A percentile compares a stretch with the other conserved stretches of the same genome.
These are phyloP conservation scores for Cystobasidium pallidum DNA, from an alignment of 1,284 basidiomycete species.

Conservation along the genomic window DNA sequence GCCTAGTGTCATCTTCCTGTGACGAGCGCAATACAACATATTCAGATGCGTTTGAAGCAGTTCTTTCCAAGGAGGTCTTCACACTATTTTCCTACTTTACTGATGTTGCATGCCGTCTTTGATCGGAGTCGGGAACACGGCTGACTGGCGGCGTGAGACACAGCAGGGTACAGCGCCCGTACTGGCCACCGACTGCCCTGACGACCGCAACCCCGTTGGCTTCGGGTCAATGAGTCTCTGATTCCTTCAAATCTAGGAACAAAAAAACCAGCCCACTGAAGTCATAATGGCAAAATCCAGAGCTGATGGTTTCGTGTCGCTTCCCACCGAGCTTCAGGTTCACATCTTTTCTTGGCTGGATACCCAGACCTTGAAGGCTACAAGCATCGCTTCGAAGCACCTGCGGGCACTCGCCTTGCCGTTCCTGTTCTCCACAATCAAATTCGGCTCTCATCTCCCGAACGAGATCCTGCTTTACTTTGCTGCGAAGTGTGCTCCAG, in stretches of 20 bases:
- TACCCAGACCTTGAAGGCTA: constrained; percentile 1
- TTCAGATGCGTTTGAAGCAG: not conserved
- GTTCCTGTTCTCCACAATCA: constrained; percentile 3
- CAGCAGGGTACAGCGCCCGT: too few relatives aligned
- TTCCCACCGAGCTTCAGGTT: constrained; percentile 29
- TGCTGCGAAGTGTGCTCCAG: not conserved
- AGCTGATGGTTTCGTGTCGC: not conserved
- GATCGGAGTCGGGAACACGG: too few relatives aligned
- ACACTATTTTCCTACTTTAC: not conserved
- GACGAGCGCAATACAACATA: not conserved
- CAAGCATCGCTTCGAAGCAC: constrained; percentile 2
- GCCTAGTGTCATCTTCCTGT: not conserved
- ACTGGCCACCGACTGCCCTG: too few relatives aligned
- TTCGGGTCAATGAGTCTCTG: not conserved
- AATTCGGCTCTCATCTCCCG: not conserved
- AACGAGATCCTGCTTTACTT: not conserved
- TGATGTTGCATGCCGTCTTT: too few relatives aligned
- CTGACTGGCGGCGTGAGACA: too few relatives aligned
- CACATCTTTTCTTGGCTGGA: not conserved
- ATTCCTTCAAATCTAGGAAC: not conserved
- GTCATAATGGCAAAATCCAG: not conserved
- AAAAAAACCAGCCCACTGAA: not conserved
- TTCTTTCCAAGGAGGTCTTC: not conserved
- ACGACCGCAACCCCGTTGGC: not conserved
- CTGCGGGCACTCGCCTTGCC: not conserved